Percentiles rank a stretch among this genome's conserved stretches.
Conservation (phyloP, 78 protist species). For the Dictyostelium firmibasis region DNA sequence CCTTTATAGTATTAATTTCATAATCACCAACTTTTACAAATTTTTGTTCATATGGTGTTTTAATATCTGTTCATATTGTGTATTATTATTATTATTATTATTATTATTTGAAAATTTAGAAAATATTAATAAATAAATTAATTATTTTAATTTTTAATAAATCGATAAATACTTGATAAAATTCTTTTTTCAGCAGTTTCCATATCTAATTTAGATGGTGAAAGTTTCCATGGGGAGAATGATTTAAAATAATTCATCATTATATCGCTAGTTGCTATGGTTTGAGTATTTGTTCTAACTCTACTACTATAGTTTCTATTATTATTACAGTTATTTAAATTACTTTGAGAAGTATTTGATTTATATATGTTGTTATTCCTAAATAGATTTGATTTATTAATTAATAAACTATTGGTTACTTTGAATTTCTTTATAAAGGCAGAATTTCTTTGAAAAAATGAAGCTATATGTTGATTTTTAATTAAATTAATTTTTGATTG, state of each 20-base stretch:
- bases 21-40: conserved; percentile 45
- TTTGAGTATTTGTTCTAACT: background rate
- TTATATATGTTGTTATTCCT: too few relatives aligned
- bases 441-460: background rate
- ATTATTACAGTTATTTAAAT: background rate
- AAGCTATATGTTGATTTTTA: background rate
- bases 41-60: conserved; percentile 36
- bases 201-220: background rate
- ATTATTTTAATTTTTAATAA: too few relatives aligned
- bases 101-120: background rate
- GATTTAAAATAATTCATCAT: background rate
- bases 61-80: background rate
- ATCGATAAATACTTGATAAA: background rate
- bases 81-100: background rate
- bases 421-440: too few relatives aligned
- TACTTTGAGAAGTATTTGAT: background rate
- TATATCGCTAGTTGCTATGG: background rate
- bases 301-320: background rate
- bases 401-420: too few relatives aligned
- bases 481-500: background rate
- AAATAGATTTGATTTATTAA: too few relatives aligned
- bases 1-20: conserved; percentile 37
- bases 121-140: too few relatives aligned
- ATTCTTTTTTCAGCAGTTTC: conserved; percentile 9
- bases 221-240: background rate